Conservation (phyloP, 176 grass and related monocot genomes). For the Alopecurus myosuroides region DNA sequence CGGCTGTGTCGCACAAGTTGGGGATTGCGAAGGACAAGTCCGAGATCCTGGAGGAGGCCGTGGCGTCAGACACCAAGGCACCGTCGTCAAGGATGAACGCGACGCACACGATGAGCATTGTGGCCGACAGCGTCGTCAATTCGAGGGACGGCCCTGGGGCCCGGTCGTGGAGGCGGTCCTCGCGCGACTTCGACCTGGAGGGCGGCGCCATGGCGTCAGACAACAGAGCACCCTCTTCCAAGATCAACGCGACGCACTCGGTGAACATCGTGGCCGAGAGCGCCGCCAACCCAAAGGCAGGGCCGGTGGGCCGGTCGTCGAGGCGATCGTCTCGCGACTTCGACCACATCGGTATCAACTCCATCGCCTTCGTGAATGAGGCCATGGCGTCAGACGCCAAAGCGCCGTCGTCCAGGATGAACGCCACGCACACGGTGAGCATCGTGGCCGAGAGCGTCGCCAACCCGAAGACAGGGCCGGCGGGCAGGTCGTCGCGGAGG, state of each 20-base stretch:
- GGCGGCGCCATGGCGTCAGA: conserved; percentile 3
- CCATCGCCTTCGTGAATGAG: conserved; percentile 46
- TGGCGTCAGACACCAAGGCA: conserved; percentile 20
- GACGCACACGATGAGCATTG: conserved; percentile 43
- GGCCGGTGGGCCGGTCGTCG: conserved; percentile 49
- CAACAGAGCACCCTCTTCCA: conserved; percentile 13
- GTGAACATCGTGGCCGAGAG: conserved; percentile 44
- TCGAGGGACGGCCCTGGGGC: conserved; percentile 37
- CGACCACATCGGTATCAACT: conserved; percentile 44
- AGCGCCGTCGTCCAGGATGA: conserved; percentile 26
- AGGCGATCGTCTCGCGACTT: conserved; percentile 70
- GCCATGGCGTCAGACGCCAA: conserved; percentile 25
- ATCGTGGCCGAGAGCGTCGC: conserved; percentile 41
- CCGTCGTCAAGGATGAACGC: conserved; percentile 33
- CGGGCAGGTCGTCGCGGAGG: conserved; percentile 51
- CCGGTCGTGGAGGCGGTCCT: conserved; percentile 64
- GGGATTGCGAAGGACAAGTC: neutral
- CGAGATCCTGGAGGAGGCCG: neutral
- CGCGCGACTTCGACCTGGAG: conserved; percentile 66
- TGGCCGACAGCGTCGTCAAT: conserved; percentile 39
- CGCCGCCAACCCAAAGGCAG: conserved; percentile 28
- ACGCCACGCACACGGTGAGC: conserved; percentile 42
- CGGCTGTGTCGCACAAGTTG: conserved; percentile 11
- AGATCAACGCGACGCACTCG: conserved; percentile 41
- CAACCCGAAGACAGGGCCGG: conserved; percentile 30